These are phyloP conservation scores for Mediolabrus comicus DNA, from an alignment of 108 stramenopile genomes.

Conservation along the genomic window DNA sequence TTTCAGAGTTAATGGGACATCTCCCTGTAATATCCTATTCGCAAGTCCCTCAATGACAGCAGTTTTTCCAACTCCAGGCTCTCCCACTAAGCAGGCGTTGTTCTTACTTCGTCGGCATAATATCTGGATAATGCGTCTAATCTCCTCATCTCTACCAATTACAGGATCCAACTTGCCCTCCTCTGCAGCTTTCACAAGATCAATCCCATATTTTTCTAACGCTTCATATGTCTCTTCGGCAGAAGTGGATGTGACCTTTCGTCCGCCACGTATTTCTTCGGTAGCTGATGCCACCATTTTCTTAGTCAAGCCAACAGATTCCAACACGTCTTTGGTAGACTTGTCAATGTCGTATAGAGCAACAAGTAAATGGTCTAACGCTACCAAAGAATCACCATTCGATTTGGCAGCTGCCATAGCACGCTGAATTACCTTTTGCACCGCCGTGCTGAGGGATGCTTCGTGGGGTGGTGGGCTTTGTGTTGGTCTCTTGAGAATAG, in stretches of 20 bases:
- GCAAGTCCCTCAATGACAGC: conserved; percentile 97
- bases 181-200: conserved; percentile 77
- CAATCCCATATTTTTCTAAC: conserved; percentile 89
- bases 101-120: conserved; percentile 96
- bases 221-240: conserved; percentile 95
- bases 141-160: conserved; percentile 97
- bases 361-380: conserved; percentile 72
- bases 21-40: conserved; percentile 89
- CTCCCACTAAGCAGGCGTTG: conserved; percentile 93
- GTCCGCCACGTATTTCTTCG: conserved; percentile 49
- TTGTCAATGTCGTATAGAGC: conserved; percentile 69
- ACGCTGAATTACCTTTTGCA: conserved; percentile 62
- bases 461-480: conserved; percentile 82
- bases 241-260: conserved; percentile 51
- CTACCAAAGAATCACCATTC: conserved; percentile 78
- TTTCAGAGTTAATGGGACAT: conserved; percentile 93
- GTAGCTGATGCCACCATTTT: conserved; percentile 56
- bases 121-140: conserved; percentile 89
- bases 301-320: conserved; percentile 61
- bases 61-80: conserved; percentile 94
- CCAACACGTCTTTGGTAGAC: conserved; percentile 47
- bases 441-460: conserved; percentile 48
- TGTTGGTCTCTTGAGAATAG: conserved; percentile 65
- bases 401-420: conserved; percentile 66
- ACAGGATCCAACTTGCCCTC: conserved; percentile 97